Percentiles rank a stretch among this genome's conserved stretches.
phyloP scores from a whole-genome alignment of 2,329 filamentous ascomycete species.

The Talaromyces sp. region DNA sequence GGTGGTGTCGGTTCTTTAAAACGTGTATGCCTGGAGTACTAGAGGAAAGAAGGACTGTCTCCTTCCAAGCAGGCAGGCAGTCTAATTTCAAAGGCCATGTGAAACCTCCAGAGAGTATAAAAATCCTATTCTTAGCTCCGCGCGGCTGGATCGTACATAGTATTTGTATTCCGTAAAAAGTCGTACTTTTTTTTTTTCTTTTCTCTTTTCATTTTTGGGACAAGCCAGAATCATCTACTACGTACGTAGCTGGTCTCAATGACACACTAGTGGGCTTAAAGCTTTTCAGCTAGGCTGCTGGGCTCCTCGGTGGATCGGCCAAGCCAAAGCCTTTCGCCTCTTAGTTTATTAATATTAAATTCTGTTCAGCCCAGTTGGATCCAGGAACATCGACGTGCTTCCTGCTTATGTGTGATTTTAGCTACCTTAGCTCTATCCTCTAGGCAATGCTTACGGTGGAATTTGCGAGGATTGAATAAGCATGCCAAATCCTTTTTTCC shows the following conservation, averaged over 20 bases:
- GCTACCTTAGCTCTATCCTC: neutral
- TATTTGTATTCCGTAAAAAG: conserved; percentile 4
- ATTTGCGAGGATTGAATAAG: neutral
- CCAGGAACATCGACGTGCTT: conserved; percentile 6
- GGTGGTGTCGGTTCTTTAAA: neutral
- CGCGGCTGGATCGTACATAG: neutral
- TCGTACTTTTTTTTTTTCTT: too few relatives aligned
- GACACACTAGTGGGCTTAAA: neutral
- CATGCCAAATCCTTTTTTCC: neutral
- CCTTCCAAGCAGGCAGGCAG: neutral
- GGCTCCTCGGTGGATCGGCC: neutral
- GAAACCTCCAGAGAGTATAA: neutral
- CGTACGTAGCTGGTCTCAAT: neutral
- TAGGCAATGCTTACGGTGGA: neutral
- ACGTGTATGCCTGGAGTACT: neutral
- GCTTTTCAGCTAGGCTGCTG: neutral
- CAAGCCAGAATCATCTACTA: neutral
- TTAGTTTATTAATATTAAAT: conserved; percentile 1
- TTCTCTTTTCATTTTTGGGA: neutral
- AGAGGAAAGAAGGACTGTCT: neutral
- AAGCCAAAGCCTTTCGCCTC: conserved; percentile 3
- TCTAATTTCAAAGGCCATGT: neutral
- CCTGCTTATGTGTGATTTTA: neutral
- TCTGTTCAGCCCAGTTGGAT: neutral
- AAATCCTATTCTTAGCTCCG: conserved; percentile 2